Conservation (phyloP, 2,329 filamentous ascomycete species). For the Sphaerulina vaccinii region DNA sequence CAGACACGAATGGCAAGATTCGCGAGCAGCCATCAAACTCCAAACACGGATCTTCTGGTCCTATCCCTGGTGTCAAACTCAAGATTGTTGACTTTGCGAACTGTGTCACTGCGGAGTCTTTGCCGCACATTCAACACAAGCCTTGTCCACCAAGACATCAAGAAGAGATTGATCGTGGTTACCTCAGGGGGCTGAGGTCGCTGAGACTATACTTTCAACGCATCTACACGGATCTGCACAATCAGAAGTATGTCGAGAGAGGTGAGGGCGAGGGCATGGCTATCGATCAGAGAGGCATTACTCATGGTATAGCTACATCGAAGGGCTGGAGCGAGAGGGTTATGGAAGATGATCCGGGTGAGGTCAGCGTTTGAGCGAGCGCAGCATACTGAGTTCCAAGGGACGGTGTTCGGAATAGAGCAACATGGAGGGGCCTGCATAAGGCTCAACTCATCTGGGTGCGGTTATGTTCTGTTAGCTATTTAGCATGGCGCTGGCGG, state of each 20-base stretch:
- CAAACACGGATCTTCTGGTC: constrained; percentile 18
- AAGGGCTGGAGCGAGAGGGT: constrained; percentile 28
- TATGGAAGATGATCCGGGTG: constrained; percentile 24
- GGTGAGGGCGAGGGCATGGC: constrained; percentile 40
- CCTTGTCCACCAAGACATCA: constrained; percentile 80
- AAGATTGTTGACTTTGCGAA: constrained; percentile 99
- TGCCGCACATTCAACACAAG: constrained; percentile 43
- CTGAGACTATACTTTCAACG: constrained; percentile 80
- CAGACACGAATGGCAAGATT: constrained; percentile 50
- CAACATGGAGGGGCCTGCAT: too few relatives aligned
- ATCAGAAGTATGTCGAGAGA: constrained; percentile 33
- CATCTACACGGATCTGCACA: constrained; percentile 73
- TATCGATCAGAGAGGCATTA: constrained; percentile 31
- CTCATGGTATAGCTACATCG: constrained; percentile 23
- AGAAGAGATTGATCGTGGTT: constrained; percentile 79
- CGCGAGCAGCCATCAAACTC: constrained; percentile 7
- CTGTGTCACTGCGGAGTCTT: constrained; percentile 84
- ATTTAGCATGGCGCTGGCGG: too few relatives aligned
- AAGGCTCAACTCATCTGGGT: too few relatives aligned
- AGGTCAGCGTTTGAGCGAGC: constrained; percentile 22
- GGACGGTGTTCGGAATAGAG: too few relatives aligned
- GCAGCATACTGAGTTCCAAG: background rate
- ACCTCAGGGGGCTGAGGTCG: constrained; percentile 77
- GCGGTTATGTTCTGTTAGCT: too few relatives aligned
- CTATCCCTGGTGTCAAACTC: constrained; percentile 64